phyloP scores from a whole-genome alignment of 306 rosid genomes.

The Gleditsia sinensis region DNA sequence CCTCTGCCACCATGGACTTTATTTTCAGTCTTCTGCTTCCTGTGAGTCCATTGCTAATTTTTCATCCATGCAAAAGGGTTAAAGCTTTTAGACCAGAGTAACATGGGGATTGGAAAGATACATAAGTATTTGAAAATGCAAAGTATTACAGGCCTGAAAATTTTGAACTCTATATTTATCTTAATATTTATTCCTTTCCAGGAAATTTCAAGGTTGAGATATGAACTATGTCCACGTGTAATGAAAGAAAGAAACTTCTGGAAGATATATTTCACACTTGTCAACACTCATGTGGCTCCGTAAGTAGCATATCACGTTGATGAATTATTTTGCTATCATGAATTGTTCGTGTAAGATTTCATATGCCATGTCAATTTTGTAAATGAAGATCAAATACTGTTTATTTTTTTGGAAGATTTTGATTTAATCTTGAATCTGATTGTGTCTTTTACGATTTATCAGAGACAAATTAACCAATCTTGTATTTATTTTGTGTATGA shows the following conservation, averaged over 20 bases:
- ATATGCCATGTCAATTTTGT: background rate
- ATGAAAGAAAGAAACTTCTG: slow-evolving; percentile 90
- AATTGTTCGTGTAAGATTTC: background rate
- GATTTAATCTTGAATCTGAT: background rate
- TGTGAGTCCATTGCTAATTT: background rate
- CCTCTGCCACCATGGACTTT: background rate
- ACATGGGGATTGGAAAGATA: background rate
- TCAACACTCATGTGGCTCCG: slow-evolving; percentile 94
- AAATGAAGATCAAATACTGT: slow-evolving; percentile 1
- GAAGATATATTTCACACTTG: slow-evolving; percentile 96
- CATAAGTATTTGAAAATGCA: slow-evolving; percentile 19
- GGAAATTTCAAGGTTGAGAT: slow-evolving; percentile 96
- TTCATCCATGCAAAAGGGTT: background rate
- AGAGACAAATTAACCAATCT: background rate
- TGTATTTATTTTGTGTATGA: background rate
- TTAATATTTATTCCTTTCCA: slow-evolving; percentile 43
- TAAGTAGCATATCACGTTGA: slow-evolving; percentile 56
- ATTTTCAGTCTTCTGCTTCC: background rate
- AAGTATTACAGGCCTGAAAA: background rate
- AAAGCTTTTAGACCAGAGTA: background rate
- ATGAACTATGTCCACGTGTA: slow-evolving; percentile 82
- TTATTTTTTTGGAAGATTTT: background rate
- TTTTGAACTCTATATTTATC: background rate
- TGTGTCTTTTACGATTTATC: no score
- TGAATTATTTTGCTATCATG: background rate